A percentile compares a stretch with the other conserved stretches of the same genome.
Conservation (phyloP, 331 rosid genomes). For the Dryas integrifolia region DNA sequence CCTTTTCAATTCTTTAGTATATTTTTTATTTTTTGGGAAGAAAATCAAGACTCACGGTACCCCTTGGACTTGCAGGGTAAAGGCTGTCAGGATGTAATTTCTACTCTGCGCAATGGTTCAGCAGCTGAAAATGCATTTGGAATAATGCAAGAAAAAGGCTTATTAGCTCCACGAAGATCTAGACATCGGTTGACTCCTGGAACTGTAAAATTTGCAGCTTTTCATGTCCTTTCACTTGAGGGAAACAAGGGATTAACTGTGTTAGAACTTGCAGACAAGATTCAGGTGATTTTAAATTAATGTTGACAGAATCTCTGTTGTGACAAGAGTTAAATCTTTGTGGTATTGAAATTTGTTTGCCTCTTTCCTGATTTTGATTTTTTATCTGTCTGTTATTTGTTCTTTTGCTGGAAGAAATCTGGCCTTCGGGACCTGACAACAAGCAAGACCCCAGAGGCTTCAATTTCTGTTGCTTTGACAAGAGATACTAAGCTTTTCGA, state of each 20-base stretch:
- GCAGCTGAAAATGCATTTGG: constrained; percentile 96
- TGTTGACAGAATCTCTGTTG: neutral
- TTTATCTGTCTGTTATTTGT: constrained; percentile 3
- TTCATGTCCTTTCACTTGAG: constrained; percentile 94
- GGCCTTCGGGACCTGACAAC: constrained; percentile 98
- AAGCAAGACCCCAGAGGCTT: constrained; percentile 99
- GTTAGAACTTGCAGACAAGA: constrained; percentile 93
- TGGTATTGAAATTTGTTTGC: neutral
- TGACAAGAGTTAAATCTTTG: neutral
- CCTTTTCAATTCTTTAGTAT: constrained; percentile 7
- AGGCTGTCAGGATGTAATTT: constrained; percentile 73
- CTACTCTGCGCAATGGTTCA: constrained; percentile 91
- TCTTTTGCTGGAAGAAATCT: constrained; percentile 58
- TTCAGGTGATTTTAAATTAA: constrained; percentile 58
- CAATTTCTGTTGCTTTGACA: constrained; percentile 97
- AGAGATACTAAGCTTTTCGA: constrained; percentile 97
- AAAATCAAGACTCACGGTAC: neutral
- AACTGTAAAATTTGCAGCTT: constrained; percentile 97
- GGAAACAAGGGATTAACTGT: constrained; percentile 90
- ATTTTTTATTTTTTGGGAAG: too few species aligned
- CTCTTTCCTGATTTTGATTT: constrained; percentile 30
- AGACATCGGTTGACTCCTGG: constrained; percentile 99
- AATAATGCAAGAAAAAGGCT: constrained; percentile 91
- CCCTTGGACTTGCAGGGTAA: constrained; percentile 54
- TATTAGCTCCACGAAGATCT: constrained; percentile 80